A percentile compares a stretch with the other conserved stretches of the same genome.
These are phyloP conservation scores for Solanum hybrid DNA, from an alignment of 305 asterid genomes.

Conservation along the genomic window DNA sequence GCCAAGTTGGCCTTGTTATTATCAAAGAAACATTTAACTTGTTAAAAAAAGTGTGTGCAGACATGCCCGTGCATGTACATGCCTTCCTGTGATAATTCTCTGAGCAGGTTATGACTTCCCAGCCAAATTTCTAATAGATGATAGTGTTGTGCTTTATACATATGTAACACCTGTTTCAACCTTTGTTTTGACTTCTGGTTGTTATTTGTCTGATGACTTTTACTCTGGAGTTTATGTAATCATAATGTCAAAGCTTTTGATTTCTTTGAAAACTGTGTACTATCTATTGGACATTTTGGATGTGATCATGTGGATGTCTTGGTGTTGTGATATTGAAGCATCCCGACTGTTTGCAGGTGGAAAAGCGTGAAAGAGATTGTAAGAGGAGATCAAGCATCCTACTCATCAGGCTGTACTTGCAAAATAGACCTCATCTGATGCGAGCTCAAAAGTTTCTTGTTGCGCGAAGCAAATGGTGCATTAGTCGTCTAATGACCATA, in stretches of 20 bases:
- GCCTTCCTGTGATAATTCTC: neutral
- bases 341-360: slow-evolving; percentile 50
- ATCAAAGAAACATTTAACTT: neutral
- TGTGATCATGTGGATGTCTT: neutral
- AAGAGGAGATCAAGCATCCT: slow-evolving; percentile 61
- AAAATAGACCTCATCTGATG: slow-evolving; percentile 72
- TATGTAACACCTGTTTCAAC: neutral
- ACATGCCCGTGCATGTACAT: neutral
- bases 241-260: neutral
- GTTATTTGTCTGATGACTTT: neutral
- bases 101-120: neutral
- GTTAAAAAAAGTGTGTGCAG: neutral
- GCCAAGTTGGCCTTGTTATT: neutral
- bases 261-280: slow-evolving; percentile 1
- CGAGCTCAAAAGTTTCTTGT: slow-evolving; percentile 73
- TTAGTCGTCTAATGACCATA: slow-evolving; percentile 81
- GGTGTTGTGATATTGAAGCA: slow-evolving; percentile 18
- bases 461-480: slow-evolving; percentile 90
- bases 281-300: neutral
- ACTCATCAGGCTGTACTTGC: slow-evolving; percentile 70
- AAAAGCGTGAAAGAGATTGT: slow-evolving; percentile 78
- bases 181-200: neutral
- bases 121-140: neutral
- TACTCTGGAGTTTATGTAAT: neutral
- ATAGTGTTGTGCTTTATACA: neutral